Conservation (phyloP, 192 early-diverging fungal genomes). For the Coemansia sp. region DNA sequence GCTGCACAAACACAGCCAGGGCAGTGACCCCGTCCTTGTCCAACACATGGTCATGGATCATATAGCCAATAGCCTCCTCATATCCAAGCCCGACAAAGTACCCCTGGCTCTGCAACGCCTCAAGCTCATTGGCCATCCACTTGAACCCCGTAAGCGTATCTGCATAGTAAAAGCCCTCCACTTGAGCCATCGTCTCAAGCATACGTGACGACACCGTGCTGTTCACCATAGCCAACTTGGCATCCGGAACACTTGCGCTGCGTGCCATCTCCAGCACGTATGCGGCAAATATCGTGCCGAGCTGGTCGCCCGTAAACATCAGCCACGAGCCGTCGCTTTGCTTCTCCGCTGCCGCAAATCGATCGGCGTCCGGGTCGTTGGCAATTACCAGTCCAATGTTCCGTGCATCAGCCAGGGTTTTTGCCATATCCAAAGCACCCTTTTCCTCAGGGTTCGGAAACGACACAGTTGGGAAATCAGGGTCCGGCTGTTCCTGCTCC, state of each 20-base stretch:
- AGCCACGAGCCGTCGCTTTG: constrained; percentile 70
- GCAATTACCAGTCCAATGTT: constrained; percentile 72
- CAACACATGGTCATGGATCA: constrained; percentile 71
- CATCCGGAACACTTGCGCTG: constrained; percentile 51
- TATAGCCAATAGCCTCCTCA: constrained; percentile 95
- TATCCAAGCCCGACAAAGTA: constrained; percentile 78
- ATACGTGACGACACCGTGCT: constrained; percentile 88
- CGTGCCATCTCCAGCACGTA: constrained; percentile 60
- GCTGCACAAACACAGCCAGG: constrained; percentile 75
- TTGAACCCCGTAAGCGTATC: constrained; percentile 97
- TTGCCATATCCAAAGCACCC: constrained; percentile 77
- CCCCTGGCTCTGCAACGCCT: constrained; percentile 65
- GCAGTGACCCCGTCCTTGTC: constrained; percentile 95
- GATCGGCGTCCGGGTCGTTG: constrained; percentile 95
- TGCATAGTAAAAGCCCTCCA: constrained; percentile 78
- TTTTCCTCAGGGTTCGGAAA: constrained; percentile 90
- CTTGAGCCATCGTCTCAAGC: constrained; percentile 69
- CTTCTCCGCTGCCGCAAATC: constrained; percentile 86
- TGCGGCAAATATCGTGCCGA: constrained; percentile 78
- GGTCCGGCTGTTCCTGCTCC: constrained; percentile 77
- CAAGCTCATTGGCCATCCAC: constrained; percentile 86
- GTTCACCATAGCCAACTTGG: constrained; percentile 74
- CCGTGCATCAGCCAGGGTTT: constrained; percentile 61
- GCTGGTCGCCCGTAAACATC: constrained; percentile 86
- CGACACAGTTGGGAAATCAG: constrained; percentile 86